Evolutionary conservation across 2,329 filamentous ascomycete species (phyloP).

Genomic region (Fusarium keratoplasticum): DNA sequence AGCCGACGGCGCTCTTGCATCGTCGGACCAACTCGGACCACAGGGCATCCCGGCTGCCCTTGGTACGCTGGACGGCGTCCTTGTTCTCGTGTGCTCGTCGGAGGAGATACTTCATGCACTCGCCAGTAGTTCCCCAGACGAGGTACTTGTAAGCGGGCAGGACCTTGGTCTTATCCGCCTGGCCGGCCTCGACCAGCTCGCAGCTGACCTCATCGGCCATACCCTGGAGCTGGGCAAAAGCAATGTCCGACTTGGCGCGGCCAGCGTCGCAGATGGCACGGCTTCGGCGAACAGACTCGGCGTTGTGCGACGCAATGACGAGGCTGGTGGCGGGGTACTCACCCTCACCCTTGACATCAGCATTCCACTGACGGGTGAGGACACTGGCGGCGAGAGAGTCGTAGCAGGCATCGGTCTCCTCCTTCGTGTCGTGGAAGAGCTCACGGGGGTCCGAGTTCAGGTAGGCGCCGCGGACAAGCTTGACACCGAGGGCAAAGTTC

Average conservation of each 20-base stretch:
- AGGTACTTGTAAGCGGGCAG: slow-evolving; percentile 78
- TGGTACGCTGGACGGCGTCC: slow-evolving; percentile 74
- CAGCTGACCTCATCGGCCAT: slow-evolving; percentile 95
- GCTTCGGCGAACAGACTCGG: slow-evolving; percentile 72
- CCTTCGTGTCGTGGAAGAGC: slow-evolving; percentile 78
- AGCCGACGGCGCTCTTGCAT: slow-evolving; percentile 56
- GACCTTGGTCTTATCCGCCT: slow-evolving; percentile 42
- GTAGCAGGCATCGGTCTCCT: slow-evolving; percentile 78
- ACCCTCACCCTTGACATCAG: slow-evolving; percentile 50
- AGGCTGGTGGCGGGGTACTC: slow-evolving; percentile 70
- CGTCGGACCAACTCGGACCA: slow-evolving; percentile 70
- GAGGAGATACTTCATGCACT: slow-evolving; percentile 88
- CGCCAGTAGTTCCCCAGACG: slow-evolving; percentile 76
- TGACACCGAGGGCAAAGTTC: slow-evolving; percentile 76
- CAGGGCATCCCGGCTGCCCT: slow-evolving; percentile 71
- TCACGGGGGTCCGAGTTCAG: slow-evolving; percentile 76
- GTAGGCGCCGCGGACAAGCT: slow-evolving; percentile 82
- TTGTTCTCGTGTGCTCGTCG: slow-evolving; percentile 74
- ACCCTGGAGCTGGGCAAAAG: slow-evolving; percentile 81
- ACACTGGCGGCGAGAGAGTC: slow-evolving; percentile 77
- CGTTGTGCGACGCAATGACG: slow-evolving; percentile 87
- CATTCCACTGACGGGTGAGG: slow-evolving; percentile 64
- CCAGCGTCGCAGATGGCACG: slow-evolving; percentile 62
- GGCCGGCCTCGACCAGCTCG: slow-evolving; percentile 60
- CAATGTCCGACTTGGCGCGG: slow-evolving; percentile 53